phyloP scores from a whole-genome alignment of 345 rosid genomes.

The Gossypioides kirkii region DNA sequence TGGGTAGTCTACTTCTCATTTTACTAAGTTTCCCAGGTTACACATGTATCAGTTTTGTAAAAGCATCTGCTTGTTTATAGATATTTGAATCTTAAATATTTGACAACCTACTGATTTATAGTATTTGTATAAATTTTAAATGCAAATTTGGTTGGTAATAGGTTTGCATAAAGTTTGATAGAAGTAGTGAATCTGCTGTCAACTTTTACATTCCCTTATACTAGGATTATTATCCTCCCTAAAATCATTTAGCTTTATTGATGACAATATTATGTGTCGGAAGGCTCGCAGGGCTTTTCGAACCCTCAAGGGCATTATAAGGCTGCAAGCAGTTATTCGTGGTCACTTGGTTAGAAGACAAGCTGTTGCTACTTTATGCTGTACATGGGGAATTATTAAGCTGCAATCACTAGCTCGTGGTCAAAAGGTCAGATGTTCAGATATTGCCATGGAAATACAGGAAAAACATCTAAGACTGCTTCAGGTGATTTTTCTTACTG shows the following conservation, averaged over 20 bases:
- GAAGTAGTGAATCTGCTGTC: not conserved
- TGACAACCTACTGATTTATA: not conserved
- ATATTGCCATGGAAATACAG: slow-evolving; percentile 30
- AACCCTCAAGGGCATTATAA: slow-evolving; percentile 51
- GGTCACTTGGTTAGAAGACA: slow-evolving; percentile 84
- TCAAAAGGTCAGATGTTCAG: slow-evolving; percentile 42
- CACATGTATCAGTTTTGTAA: not conserved
- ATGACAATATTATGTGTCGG: slow-evolving; percentile 16
- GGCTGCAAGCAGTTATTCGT: slow-evolving; percentile 68
- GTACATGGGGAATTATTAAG: slow-evolving; percentile 58
- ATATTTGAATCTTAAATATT: not conserved
- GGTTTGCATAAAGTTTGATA: not conserved
- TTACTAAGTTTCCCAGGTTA: not conserved
- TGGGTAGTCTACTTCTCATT: not conserved
- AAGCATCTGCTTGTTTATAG: not conserved
- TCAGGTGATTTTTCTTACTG: slow-evolving; percentile 23
- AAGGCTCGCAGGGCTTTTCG: slow-evolving; percentile 62
- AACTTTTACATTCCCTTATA: not conserved
- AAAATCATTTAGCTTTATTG: slow-evolving; percentile 3
- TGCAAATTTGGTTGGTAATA: not conserved
- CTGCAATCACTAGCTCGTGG: slow-evolving; percentile 63
- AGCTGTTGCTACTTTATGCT: slow-evolving; percentile 66
- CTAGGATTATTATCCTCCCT: not conserved
- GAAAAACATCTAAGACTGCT: slow-evolving; percentile 19
- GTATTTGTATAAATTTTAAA: not conserved